phyloP scores from a whole-genome alignment of 257 asterid species.

The Hygrophila difformis region DNA sequence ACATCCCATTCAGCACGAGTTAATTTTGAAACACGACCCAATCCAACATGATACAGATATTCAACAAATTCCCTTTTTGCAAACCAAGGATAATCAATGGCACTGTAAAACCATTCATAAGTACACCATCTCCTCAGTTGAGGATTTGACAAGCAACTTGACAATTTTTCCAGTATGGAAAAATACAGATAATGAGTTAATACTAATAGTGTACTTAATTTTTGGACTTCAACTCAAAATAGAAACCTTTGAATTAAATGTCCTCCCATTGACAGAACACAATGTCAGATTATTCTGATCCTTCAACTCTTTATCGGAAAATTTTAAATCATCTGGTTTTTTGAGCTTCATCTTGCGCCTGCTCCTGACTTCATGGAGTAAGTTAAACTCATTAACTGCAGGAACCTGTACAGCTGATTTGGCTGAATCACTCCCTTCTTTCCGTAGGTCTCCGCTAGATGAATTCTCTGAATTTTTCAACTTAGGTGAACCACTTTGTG shows the following conservation, averaged over 20 bases:
- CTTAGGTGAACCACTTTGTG: slow-evolving; percentile 46
- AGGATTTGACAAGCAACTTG: slow-evolving; percentile 53
- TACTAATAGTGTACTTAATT: slow-evolving; percentile 7
- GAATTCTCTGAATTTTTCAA: slow-evolving; percentile 50
- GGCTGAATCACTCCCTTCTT: slow-evolving; percentile 62
- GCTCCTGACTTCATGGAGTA: slow-evolving; percentile 57
- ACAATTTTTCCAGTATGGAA: slow-evolving; percentile 43
- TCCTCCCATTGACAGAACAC: slow-evolving; percentile 26
- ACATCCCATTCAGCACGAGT: slow-evolving; percentile 92
- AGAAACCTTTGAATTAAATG: slow-evolving; percentile 41
- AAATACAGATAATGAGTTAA: slow-evolving; percentile 12
- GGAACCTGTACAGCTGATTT: slow-evolving; percentile 50
- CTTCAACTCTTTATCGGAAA: slow-evolving; percentile 34
- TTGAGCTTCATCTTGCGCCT: slow-evolving; percentile 48
- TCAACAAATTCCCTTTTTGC: slow-evolving; percentile 87
- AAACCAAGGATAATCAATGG: slow-evolving; percentile 96
- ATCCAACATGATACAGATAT: slow-evolving; percentile 69
- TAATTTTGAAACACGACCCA: slow-evolving; percentile 75
- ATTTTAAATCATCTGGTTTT: slow-evolving; percentile 34
- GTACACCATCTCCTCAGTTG: slow-evolving; percentile 75
- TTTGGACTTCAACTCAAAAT: slow-evolving; percentile 12
- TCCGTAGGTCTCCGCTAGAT: slow-evolving; percentile 46
- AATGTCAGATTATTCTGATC: slow-evolving; percentile 26
- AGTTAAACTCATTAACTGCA: slow-evolving; percentile 35
- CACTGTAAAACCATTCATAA: slow-evolving; percentile 92